These are phyloP conservation scores for Backusella westeae DNA, from an alignment of 192 early-diverging fungal species.

Conservation along the genomic window DNA sequence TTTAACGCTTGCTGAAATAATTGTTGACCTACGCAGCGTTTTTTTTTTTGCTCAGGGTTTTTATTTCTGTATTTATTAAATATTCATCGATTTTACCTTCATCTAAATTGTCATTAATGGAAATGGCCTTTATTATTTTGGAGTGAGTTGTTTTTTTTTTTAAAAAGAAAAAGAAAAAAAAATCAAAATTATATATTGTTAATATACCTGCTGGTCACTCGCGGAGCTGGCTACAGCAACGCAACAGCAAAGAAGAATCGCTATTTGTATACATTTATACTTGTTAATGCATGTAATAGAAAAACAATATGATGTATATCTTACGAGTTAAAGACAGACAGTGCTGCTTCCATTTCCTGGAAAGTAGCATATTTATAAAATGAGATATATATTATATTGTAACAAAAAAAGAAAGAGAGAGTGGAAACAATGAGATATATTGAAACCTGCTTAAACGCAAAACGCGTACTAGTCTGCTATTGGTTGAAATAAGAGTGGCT, in stretches of 20 bases:
- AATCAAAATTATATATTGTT: not conserved
- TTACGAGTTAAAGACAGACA: conserved; percentile 11
- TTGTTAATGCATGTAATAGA: not conserved
- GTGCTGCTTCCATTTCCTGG: not conserved
- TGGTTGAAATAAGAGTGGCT: not conserved
- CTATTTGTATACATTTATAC: not conserved
- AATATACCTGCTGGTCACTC: not conserved
- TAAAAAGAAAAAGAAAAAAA: no score
- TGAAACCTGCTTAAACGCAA: not conserved
- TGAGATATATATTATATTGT: not conserved
- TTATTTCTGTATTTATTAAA: not conserved
- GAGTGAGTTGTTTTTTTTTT: not conserved
- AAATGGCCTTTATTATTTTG: not conserved
- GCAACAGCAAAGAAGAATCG: not conserved
- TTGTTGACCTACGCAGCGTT: not conserved
- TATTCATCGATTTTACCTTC: conserved; percentile 1
- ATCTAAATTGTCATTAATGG: conserved; percentile 7
- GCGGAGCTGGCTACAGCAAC: not conserved
- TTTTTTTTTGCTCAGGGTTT: not conserved
- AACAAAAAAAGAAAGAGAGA: not conserved
- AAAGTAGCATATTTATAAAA: not conserved
- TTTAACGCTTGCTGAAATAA: conserved; percentile 16
- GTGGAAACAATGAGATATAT: not conserved
- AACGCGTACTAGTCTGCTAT: not conserved
- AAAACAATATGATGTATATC: not conserved